Evolutionary conservation across 2,329 filamentous ascomycete species (phyloP), one percentile per base, ranked within the genome.

Genomic region (Calonectria hongkongensis): DNA sequence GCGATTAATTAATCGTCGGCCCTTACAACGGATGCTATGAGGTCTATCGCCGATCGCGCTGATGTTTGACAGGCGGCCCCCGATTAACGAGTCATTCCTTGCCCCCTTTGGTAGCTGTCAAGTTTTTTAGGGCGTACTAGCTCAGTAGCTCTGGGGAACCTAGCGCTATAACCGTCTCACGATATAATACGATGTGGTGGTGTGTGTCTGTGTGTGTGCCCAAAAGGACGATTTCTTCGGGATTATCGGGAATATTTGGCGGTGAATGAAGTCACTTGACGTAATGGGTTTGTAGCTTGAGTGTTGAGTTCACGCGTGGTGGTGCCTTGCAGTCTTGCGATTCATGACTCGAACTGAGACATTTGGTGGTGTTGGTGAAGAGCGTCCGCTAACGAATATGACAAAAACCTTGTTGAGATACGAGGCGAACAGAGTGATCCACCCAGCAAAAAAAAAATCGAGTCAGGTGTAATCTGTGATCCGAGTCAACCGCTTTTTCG

Each of bases 71-170:
- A 65, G 45, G 27, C 48, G 48, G 21, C 5, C 48, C 12, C 56
- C 69, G 64, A 72, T 72, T 63, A 51, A 68, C 58, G 25, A 72
- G 33, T 47, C 28, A 16, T 45, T 63, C 27, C 43, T 50, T 36
- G 33, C 43, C 30, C 8, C 50, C 50, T n/a, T 47, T 33, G n/a
- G 48, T 58, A 47, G 36, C 56, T 45, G 28, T 56, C 9, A 33
- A 25, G 7, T 36, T 63, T 48, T 58, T 27, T 48, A 63, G 63
- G 69, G 47, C 54, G 27, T 30, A 27, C 28, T n/a, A 28, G 33
- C 30, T 51, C 33, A 21, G 54, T n/a, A 16, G 28, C 25, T 41
- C 64, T 33, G 58, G 58, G 65, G 41, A 65, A 70, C 60, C 58
- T n/a, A 60, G 69, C n/a, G 56, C 54, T 65, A 64, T 65, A 56